phyloP scores from a whole-genome alignment of 1,139 yeast genomes.

The Zygosaccharomyces sapae region DNA sequence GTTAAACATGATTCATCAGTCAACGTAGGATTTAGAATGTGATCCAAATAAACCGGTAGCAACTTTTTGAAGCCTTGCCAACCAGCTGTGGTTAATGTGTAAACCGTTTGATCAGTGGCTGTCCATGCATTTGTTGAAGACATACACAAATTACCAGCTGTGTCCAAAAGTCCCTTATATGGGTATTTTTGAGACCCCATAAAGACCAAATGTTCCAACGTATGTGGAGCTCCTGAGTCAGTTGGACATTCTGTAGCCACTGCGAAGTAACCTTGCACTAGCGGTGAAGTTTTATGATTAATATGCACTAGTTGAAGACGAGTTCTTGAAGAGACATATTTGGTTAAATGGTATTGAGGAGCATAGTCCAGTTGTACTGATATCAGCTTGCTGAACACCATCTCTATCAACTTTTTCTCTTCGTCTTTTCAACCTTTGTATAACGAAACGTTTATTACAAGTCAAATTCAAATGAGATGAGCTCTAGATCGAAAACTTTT shows the following conservation, averaged over 20 bases:
- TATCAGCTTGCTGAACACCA: constrained; percentile 30
- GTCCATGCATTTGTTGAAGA: constrained; percentile 98
- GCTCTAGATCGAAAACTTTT: constrained; percentile 4
- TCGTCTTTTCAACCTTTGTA: not conserved
- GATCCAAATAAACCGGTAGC: constrained; percentile 88
- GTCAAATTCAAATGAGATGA: not conserved
- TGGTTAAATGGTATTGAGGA: constrained; percentile 35
- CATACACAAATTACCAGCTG: constrained; percentile 77
- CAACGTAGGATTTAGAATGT: constrained; percentile 75
- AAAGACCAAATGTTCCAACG: constrained; percentile 88
- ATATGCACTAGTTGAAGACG: constrained; percentile 78
- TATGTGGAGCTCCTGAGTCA: constrained; percentile 93
- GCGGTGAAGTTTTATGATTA: constrained; percentile 72
- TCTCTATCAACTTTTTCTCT: constrained; percentile 8
- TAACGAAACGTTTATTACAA: not conserved
- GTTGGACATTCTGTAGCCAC: constrained; percentile 87
- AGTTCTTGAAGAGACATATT: constrained; percentile 47
- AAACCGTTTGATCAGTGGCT: constrained; percentile 91
- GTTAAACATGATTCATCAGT: constrained; percentile 89
- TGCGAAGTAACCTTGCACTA: constrained; percentile 89
- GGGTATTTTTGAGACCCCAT: constrained; percentile 93
- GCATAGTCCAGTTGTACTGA: constrained; percentile 37
- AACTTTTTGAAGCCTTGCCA: constrained; percentile 89
- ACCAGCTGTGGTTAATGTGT: constrained; percentile 87
- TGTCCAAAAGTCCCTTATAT: constrained; percentile 85